Percentiles rank a stretch among this genome's conserved stretches.
phyloP scores from a whole-genome alignment of 257 asterid genomes.

The Jaltomata sinuosa region DNA sequence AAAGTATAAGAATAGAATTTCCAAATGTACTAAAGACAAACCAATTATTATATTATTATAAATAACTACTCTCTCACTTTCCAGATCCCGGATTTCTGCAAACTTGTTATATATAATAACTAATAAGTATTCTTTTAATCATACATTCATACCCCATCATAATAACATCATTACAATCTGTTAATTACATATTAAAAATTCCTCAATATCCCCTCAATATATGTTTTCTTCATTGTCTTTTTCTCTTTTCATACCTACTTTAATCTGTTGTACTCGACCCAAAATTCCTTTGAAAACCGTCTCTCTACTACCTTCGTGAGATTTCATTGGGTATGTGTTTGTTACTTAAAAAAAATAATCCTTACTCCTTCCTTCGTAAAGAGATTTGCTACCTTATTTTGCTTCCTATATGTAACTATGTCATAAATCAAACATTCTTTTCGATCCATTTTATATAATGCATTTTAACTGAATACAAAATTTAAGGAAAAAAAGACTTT shows the following conservation, averaged over 20 bases:
- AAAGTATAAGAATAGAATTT: not conserved
- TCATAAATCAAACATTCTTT: no score
- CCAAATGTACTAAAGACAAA: not conserved
- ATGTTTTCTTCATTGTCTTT: not conserved
- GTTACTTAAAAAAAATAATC: no score
- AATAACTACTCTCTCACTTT: not conserved
- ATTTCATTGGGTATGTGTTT: no score
- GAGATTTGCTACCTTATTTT: no score
- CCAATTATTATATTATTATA: not conserved
- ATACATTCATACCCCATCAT: no score
- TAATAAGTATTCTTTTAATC: not conserved
- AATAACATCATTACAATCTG: not conserved
- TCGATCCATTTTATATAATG: not conserved
- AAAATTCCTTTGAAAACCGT: no score
- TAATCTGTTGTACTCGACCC: not conserved
- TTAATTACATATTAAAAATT: not conserved
- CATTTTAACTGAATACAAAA: not conserved
- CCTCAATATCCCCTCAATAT: not conserved
- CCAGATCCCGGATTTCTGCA: not conserved
- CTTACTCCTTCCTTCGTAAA: no score
- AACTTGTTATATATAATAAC: no score
- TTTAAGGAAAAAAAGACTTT: not conserved
- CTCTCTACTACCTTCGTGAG: fast-evolving
- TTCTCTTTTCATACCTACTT: not conserved
- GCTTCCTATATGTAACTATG: no score